Conservation (phyloP, 805 yeast genomes). For the Saccharomycopsis sp. region DNA sequence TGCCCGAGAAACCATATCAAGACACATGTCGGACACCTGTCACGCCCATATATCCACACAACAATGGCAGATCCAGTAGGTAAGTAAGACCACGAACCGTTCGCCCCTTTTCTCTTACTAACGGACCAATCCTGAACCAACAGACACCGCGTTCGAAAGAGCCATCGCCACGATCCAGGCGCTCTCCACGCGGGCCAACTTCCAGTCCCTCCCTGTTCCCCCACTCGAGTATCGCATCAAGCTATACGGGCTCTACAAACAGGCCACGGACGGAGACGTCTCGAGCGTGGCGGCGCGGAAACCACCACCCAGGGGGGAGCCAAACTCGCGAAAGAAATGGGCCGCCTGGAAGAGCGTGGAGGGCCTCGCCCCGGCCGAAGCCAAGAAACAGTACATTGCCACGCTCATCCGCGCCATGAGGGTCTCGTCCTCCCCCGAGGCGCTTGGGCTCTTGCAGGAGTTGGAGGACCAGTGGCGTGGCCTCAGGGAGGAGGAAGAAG, state of each 20-base stretch:
- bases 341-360: conserved; percentile 77
- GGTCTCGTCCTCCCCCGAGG: conserved; percentile 61
- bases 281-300: no score
- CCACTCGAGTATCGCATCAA: conserved; percentile 60
- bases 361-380: conserved; percentile 60
- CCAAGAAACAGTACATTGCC: conserved; percentile 62
- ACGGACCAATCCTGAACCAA: background rate
- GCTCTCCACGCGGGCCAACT: conserved; percentile 53
- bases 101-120: background rate
- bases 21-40: background rate
- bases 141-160: conserved; percentile 72
- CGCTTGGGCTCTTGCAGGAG: conserved; percentile 55
- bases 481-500: conserved; percentile 40
- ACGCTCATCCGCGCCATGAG: no score
- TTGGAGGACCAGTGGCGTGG: conserved; percentile 71
- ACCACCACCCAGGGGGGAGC: no score
- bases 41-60: background rate
- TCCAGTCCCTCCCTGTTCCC: conserved; percentile 63
- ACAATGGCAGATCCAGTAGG: conserved; percentile 1
- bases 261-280: conserved; percentile 83
- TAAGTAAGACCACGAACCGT: background rate
- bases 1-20: no score
- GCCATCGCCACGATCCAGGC: conserved; percentile 75
- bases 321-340: conserved; percentile 65
- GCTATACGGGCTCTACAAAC: conserved; percentile 77